Evolutionary conservation across 352 stramenopile genomes (phyloP).

Genomic region (Chloridella minuta): DNA sequence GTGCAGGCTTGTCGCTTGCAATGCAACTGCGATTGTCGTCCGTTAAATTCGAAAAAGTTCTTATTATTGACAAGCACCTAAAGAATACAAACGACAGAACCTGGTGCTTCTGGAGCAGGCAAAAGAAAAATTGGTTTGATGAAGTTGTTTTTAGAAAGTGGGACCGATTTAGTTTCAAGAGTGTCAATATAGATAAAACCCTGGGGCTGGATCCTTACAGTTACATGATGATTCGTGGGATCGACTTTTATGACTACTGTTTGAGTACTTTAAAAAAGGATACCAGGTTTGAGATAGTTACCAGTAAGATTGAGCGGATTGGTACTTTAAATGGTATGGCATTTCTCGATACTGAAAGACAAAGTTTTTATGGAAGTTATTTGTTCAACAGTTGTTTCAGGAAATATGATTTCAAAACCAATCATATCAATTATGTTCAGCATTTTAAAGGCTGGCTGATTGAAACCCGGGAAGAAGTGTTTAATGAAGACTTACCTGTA

Average conservation of each 20-base stretch:
- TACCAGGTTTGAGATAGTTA: background rate
- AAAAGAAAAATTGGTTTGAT: background rate
- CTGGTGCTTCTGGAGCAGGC: background rate
- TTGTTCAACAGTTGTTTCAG: background rate
- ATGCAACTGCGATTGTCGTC: background rate
- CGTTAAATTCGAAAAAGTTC: background rate
- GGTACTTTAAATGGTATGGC: background rate
- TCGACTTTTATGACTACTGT: background rate
- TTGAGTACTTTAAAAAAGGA: background rate
- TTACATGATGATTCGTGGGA: background rate
- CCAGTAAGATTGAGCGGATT: background rate
- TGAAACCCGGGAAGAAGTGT: background rate
- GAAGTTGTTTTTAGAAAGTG: background rate
- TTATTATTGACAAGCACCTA: background rate
- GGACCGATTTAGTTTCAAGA: background rate
- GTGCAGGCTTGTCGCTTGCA: background rate
- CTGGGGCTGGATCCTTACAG: background rate
- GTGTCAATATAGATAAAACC: background rate
- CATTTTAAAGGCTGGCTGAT: background rate
- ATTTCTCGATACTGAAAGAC: background rate
- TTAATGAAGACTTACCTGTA: background rate
- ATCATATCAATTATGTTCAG: constrained; percentile 7
- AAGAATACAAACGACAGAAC: background rate
- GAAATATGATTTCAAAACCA: background rate
- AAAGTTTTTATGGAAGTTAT: background rate